phyloP scores from a whole-genome alignment of 2,329 filamentous ascomycete species.

The Colletotrichum sidae region DNA sequence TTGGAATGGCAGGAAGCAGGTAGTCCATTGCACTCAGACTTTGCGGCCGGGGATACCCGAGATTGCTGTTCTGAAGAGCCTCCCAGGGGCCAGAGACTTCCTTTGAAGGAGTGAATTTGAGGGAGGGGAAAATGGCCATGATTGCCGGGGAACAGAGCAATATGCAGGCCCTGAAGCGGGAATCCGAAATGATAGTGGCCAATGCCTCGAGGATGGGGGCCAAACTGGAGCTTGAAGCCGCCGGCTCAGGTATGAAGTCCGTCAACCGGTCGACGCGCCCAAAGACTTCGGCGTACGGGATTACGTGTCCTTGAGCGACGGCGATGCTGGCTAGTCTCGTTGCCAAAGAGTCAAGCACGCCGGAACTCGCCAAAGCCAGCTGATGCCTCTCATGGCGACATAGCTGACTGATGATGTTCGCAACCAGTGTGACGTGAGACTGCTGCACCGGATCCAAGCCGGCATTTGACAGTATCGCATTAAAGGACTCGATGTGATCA shows the following conservation, averaged over 20 bases:
- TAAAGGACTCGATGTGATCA: constrained; percentile 40
- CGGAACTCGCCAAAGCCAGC: constrained; percentile 75
- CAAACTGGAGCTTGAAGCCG: constrained; percentile 69
- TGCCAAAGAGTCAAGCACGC: constrained; percentile 83
- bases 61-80: constrained; percentile 64
- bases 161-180: constrained; percentile 80
- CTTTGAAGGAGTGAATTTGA: constrained; percentile 62
- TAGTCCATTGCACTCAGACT: constrained; percentile 71
- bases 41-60: constrained; percentile 58
- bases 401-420: constrained; percentile 66
- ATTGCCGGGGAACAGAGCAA: constrained; percentile 77
- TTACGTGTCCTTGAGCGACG: constrained; percentile 74
- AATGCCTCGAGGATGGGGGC: constrained; percentile 82
- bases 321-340: constrained; percentile 78
- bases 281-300: constrained; percentile 70
- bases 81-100: constrained; percentile 63
- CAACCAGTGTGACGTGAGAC: constrained; percentile 71
- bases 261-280: constrained; percentile 66
- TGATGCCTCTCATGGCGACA: constrained; percentile 79
- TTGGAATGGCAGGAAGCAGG: constrained; percentile 68
- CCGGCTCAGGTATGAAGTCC: constrained; percentile 70
- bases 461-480: constrained; percentile 72
- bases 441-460: constrained; percentile 65
- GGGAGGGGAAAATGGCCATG: constrained; percentile 74
- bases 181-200: constrained; percentile 80